These are phyloP conservation scores for Capsicum baccatum DNA, from an alignment of 257 asterid genomes.

Conservation along the genomic window DNA sequence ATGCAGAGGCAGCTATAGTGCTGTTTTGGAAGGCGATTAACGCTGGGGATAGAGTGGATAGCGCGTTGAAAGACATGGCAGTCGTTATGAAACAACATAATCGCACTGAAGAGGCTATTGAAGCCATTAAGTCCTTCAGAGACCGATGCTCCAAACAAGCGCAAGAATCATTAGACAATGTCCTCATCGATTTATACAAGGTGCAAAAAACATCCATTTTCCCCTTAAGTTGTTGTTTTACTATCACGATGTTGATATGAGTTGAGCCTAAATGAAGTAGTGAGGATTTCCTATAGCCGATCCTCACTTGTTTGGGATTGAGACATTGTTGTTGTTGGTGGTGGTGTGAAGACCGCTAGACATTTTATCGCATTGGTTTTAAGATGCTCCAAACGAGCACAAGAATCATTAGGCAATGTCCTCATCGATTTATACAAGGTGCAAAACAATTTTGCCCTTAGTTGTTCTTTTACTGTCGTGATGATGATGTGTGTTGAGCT, in stretches of 20 bases:
- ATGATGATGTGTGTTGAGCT: not conserved
- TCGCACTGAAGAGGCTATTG: slow-evolving; percentile 87
- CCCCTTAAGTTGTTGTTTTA: not conserved
- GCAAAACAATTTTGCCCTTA: not conserved
- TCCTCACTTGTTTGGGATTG: not conserved
- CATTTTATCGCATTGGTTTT: too few relatives aligned
- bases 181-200: slow-evolving; percentile 87
- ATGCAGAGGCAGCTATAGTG: slow-evolving; percentile 70
- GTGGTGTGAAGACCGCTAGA: not conserved
- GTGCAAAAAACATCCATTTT: slow-evolving; percentile 34
- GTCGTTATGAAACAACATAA: slow-evolving; percentile 90
- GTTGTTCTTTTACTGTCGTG: not conserved
- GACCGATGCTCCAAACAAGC: slow-evolving; percentile 79
- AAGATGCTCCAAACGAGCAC: slow-evolving; percentile 80
- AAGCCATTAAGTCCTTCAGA: slow-evolving; percentile 74
- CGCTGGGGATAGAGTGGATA: slow-evolving; percentile 82
- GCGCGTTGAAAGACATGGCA: slow-evolving; percentile 95
- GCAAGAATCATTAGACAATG: slow-evolving; percentile 88
- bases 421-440: slow-evolving; percentile 91
- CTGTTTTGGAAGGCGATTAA: slow-evolving; percentile 87
- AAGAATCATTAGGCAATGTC: slow-evolving; percentile 86
- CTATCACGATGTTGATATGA: not conserved
- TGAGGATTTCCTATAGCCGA: slow-evolving; percentile 5
- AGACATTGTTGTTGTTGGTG: not conserved
- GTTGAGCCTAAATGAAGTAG: not conserved